Percentiles rank a stretch among this genome's conserved stretches.
Evolutionary conservation across 2,329 filamentous ascomycete genomes (phyloP).

Genomic region (Nannizzia gypsea): DNA sequence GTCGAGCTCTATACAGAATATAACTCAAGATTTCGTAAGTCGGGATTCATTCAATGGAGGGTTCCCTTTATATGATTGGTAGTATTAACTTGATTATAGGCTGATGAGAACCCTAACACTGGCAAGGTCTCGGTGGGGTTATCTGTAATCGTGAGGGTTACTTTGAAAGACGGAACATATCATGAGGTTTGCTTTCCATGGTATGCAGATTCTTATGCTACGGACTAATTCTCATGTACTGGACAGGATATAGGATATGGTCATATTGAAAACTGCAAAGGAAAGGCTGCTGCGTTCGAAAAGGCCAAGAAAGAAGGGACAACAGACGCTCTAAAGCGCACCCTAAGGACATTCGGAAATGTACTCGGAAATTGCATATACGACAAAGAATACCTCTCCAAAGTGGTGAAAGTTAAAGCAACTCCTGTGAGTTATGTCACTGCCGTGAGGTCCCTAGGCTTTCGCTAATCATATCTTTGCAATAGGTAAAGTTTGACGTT

Average conservation of each 20-base stretch:
- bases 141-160: slow-evolving; percentile 82
- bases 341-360: slow-evolving; percentile 85
- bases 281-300: slow-evolving; percentile 90
- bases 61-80: neutral
- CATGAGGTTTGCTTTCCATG: slow-evolving; percentile 53
- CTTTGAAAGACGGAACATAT: slow-evolving; percentile 83
- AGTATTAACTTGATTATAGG: slow-evolving; percentile 25
- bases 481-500: slow-evolving; percentile 58
- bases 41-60: neutral
- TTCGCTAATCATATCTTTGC: neutral
- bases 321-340: slow-evolving; percentile 83
- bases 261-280: slow-evolving; percentile 89
- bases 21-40: slow-evolving; percentile 79
- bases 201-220: slow-evolving; percentile 1
- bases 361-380: slow-evolving; percentile 97
- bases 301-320: slow-evolving; percentile 98
- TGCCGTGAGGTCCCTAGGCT: neutral
- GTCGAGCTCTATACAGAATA: slow-evolving; percentile 90
- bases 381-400: slow-evolving; percentile 83
- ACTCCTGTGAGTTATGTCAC: slow-evolving; percentile 41
- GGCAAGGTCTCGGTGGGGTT: slow-evolving; percentile 73
- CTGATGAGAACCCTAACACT: slow-evolving; percentile 70
- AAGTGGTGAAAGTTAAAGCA: slow-evolving; percentile 81
- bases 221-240: neutral
- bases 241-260: slow-evolving; percentile 79